Evolutionary conservation across 176 grass and related monocot genomes (phyloP).

Genomic region (Cymbopogon citratus): DNA sequence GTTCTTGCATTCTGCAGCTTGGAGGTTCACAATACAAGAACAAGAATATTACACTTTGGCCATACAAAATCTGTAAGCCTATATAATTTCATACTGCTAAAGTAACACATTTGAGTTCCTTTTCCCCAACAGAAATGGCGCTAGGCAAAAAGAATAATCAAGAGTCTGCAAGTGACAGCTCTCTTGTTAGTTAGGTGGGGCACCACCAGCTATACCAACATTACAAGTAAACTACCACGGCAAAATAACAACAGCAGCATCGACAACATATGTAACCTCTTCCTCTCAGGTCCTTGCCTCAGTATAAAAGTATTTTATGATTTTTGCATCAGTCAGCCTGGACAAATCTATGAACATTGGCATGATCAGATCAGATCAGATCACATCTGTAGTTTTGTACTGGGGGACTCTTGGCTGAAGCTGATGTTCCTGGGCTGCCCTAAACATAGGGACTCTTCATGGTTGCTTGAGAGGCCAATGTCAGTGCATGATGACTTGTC

Average conservation of each 20-base stretch:
- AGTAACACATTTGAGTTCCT: conserved; percentile 32
- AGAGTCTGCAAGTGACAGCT: conserved; percentile 56
- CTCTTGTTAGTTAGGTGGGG: conserved; percentile 57
- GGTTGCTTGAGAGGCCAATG: conserved; percentile 57
- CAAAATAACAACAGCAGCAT: conserved; percentile 39
- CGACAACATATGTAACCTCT: conserved; percentile 29
- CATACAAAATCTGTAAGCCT: conserved; percentile 37
- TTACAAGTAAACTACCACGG: conserved; percentile 30
- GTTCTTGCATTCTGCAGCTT: conserved; percentile 21
- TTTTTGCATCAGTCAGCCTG: conserved; percentile 35
- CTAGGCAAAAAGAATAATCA: conserved; percentile 40
- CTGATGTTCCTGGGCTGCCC: conserved; percentile 54
- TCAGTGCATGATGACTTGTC: conserved; percentile 55
- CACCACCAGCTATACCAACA: conserved; percentile 43
- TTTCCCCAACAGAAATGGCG: conserved; percentile 41
- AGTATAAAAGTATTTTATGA: conserved; percentile 33
- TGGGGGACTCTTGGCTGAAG: conserved; percentile 43
- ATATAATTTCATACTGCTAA: conserved; percentile 47
- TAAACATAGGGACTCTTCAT: conserved; percentile 41
- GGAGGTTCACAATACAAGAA: conserved; percentile 29
- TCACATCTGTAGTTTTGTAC: conserved; percentile 62
- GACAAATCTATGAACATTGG: conserved; percentile 40
- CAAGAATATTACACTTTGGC: conserved; percentile 25
- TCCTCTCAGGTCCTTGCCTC: not conserved
- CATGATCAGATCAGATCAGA: not conserved